Base-by-base conservation (phyloP, 1,139 yeast species). In the Hansenula sp. region DNA sequence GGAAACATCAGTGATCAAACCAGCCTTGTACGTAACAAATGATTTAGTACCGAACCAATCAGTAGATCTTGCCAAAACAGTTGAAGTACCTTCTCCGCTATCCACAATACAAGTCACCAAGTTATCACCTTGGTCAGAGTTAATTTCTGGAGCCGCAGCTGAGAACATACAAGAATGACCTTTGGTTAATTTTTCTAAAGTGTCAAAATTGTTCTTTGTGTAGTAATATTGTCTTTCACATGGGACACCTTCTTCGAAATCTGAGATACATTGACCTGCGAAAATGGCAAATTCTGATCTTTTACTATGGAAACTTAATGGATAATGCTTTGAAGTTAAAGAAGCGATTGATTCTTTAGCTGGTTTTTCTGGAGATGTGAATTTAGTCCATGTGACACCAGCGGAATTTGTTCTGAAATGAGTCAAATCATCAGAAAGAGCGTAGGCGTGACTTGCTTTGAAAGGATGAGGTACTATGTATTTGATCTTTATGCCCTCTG, bases 361-460 rank as follows among this genome's bases (percentile, higher is more conserved):
- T 17, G 56, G 53, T 17, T 28, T 40, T 31, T 44, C 50, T 4
- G 48, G 44, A 1, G 57, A 41, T 3, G 65, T 64, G 54, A 79
- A 75, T 35, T 62, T 53, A 4, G 53, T 46, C 89, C 90, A 83
- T 2, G 71, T 57, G 30, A 66, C 57, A 29, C 90, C 92, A 42
- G 64, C 62, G 51, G 83, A 82, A 11, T 55, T 59, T 5, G 90
- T 79, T 32, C 65, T 61, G 52, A 59, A 81, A 32, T 77, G 83
- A 11, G 55, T 58, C 4, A 54, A 50, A 31, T 53, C 62, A 2
- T 60, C 53, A 0, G 80, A 62, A 34, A 77, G 53, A 2, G 75
- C 77, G 53, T 77, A 72, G 0, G 84, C 90, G 32, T 77, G 57
- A 2, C 65, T 56, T 12, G 58, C 56, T 44, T 68, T 59, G 43